Evolutionary conservation across 495 filamentous ascomycete genomes (phyloP).

Genomic region (Trichoderma erinaceum): DNA sequence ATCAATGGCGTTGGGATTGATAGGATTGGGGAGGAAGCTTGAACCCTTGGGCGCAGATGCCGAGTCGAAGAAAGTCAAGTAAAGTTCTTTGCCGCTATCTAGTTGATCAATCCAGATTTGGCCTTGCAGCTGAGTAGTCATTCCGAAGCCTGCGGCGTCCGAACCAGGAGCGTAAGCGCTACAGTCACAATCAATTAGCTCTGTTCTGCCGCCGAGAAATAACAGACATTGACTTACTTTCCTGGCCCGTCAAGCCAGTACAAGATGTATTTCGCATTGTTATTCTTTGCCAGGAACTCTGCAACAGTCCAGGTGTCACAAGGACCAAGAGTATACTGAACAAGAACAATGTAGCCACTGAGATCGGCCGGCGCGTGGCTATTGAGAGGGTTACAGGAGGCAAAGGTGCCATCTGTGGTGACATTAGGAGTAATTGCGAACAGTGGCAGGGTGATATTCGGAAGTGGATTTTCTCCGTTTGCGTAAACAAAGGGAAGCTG

Average conservation of each 20-base stretch:
- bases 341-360: slow-evolving; percentile 1
- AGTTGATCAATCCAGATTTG: not conserved
- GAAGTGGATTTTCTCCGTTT: not conserved
- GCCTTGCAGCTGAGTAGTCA: not conserved
- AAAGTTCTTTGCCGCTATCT: slow-evolving; percentile 11
- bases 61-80: not conserved
- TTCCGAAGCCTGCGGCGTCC: not conserved
- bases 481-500: not conserved
- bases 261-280: not conserved
- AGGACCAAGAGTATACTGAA: not conserved
- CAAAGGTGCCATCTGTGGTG: slow-evolving; percentile 1
- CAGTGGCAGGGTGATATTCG: slow-evolving; percentile 11
- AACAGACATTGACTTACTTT: not conserved
- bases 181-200: not conserved
- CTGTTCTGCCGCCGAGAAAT: not conserved
- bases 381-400: not conserved
- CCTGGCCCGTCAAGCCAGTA: not conserved
- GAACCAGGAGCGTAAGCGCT: not conserved
- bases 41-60: slow-evolving; percentile 16
- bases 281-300: not conserved
- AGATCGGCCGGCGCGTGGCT: slow-evolving; percentile 5
- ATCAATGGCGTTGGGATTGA: slow-evolving; percentile 23
- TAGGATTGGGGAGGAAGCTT: slow-evolving; percentile 14
- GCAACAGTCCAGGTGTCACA: not conserved
- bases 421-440: not conserved